Conservation (phyloP, 495 filamentous ascomycete species). For the Talaromyces adpressus region DNA sequence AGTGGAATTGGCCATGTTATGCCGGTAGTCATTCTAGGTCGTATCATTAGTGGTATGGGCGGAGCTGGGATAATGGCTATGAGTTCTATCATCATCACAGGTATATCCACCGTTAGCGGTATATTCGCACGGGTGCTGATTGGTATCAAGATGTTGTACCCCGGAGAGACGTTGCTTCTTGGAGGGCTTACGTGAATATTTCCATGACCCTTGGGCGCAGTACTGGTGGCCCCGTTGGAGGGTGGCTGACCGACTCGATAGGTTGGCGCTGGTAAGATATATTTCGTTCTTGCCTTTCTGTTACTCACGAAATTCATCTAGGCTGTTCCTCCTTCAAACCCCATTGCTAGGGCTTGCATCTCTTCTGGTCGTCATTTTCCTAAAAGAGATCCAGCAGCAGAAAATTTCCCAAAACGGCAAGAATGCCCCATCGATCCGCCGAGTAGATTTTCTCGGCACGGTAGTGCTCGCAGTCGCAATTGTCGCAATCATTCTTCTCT, state of each 20-base stretch:
- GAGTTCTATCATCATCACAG: conserved; percentile 55
- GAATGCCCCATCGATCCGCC: conserved; percentile 17
- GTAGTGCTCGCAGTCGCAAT: conserved; percentile 41
- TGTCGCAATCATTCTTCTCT: conserved; percentile 41
- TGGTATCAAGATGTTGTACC: conserved; percentile 48
- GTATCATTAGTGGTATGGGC: conserved; percentile 52
- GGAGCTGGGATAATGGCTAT: conserved; percentile 51
- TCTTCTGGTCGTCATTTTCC: not conserved
- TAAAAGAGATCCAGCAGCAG: not conserved
- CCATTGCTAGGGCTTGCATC: conserved; percentile 47
- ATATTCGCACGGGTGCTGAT: not conserved
- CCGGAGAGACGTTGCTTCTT: conserved; percentile 57
- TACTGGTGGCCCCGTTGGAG: conserved; percentile 57
- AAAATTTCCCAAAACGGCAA: not conserved
- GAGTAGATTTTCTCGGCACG: conserved; percentile 56
- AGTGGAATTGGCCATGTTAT: conserved; percentile 47
- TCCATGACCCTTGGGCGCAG: conserved; percentile 57
- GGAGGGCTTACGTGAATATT: conserved; percentile 61
- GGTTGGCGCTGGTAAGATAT: conserved; percentile 4
- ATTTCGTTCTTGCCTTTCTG: not conserved
- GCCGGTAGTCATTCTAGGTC: conserved; percentile 48
- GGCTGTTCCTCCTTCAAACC: conserved; percentile 55
- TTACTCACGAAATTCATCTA: conserved; percentile 14
- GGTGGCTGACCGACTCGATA: conserved; percentile 51
- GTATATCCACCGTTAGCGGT: conserved; percentile 19